Evolutionary conservation across 2,329 filamentous ascomycete species (phyloP), one percentile per base, ranked within the genome.

Genomic region (Aulographum hederae): DNA sequence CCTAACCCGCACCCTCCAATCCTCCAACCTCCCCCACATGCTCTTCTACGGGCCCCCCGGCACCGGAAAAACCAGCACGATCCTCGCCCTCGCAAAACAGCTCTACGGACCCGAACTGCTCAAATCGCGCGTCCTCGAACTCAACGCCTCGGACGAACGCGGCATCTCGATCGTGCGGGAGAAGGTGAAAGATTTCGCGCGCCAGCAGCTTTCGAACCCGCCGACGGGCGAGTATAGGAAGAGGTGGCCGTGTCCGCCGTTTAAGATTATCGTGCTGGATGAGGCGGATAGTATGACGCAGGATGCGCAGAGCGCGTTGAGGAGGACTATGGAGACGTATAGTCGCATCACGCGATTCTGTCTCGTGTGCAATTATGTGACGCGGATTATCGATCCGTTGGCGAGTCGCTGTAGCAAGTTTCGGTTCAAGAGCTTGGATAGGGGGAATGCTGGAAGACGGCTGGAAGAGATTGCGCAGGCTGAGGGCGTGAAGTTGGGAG

Each of bases 201-300:
- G 86, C 37, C 86, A 91, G 65, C 86, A 94, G 53, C 70, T 95
- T 38, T 85, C 79, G 18, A 82, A 91, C 41, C 74, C 80, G 2
- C 73, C 81, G 0, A 61, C 64, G 1, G 56, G 38, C 60, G 57
- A 63, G 31, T 73, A 73, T 42, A 50, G 62, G 28, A 61, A 66
- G 37, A 60, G 75, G 48, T 94, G 92, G 47, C 85, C 89, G 1
- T 95, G 86, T 50, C 89, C 89, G 15, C 89, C 89, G 0, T 98
- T 94, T 64, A 99, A 98, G 61, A 93, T 99, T 50, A 86, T 98
- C 49, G 82, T 99, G 38, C 72, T 99, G 37, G 89, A 98, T 55
- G 89, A 98, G 60, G 89, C 89, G 42, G 89, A 99, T 53, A 89
- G 78, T 42, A 95, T 99, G 86, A 98, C 89, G 25, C 86, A 95